Evolutionary conservation across 2,329 filamentous ascomycete species (phyloP), one percentile per base, ranked within the genome.

Genomic region (Aspergillus sojae): DNA sequence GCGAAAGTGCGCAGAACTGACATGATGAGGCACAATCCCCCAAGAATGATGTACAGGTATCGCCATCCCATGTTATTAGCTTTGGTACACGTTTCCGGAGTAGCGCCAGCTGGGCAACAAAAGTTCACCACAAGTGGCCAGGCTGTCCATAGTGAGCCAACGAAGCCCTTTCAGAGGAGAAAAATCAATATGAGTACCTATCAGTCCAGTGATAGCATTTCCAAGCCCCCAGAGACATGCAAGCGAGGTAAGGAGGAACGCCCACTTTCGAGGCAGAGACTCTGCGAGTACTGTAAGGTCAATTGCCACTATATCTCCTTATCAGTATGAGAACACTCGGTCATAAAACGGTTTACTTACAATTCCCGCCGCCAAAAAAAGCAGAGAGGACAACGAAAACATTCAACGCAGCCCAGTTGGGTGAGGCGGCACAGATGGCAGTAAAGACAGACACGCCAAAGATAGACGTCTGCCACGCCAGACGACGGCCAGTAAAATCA

Each of bases 191-290:
- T 4, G 16, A n/a, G 12, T 41, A 41, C 39, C 39, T 41, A 41
- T 41, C 6, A 88, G 70, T 87, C 85, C 50, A 87, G 72, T 64
- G 87, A 87, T 0, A 87, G 83, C 0, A 85, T 83, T 36, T 28
- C 45, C 45, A 16, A 48, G 45, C 6, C 21, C 45, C 45, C 45
- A 48, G 21, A 21, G 26, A 14, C 21, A 48, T 23, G 45, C 45
- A 48, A 48, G 21, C 10, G 45, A 21, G 12, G 45, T 48, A 3
- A 48, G 45, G 4, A 48, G n/a, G 26, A 48, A 48, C 4, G n/a
- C 45, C 26, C 26, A 23, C 26, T 21, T 23, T 26, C 26, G n/a
- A 16, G 45, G 45, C 26, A 48, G 26, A 19, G n/a, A 23, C 26
- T 48, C 45, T 41, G 39, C 39, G 4, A 41, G 39, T 9, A 41